Evolutionary conservation across 805 yeast genomes (phyloP).

Genomic region (Yamadazyma scolyti): DNA sequence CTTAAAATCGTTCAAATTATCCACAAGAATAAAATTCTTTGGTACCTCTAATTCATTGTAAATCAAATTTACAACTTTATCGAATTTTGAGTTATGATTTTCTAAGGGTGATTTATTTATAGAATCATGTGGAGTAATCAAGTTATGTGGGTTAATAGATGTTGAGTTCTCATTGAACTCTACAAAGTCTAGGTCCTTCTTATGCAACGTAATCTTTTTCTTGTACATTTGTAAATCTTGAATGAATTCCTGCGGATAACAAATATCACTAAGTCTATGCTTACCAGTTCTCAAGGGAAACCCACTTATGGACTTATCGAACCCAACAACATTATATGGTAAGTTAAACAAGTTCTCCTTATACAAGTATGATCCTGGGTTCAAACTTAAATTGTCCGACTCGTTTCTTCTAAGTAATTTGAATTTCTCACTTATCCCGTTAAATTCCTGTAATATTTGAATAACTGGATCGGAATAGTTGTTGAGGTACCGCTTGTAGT

Average conservation of each 20-base stretch:
- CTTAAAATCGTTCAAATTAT: constrained; percentile 27
- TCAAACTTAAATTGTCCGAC: constrained; percentile 21
- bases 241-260: constrained; percentile 36
- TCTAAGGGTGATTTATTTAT: not conserved
- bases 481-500: constrained; percentile 28
- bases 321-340: constrained; percentile 40
- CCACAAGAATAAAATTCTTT: constrained; percentile 21
- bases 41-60: constrained; percentile 21
- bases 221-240: constrained; percentile 23
- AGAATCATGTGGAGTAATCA: constrained; percentile 4
- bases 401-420: constrained; percentile 33
- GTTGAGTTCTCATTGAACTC: constrained; percentile 15
- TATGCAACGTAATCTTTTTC: constrained; percentile 15
- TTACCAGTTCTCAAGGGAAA: constrained; percentile 29
- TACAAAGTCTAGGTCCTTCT: constrained; percentile 34
- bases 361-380: constrained; percentile 26
- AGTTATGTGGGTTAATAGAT: constrained; percentile 10
- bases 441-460: constrained; percentile 27
- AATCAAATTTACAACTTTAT: constrained; percentile 11
- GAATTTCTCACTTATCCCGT: constrained; percentile 35
- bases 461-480: constrained; percentile 30
- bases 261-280: constrained; percentile 14
- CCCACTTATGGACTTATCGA: constrained; percentile 37
- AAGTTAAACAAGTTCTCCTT: constrained; percentile 24
- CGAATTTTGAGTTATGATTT: constrained; percentile 1